A percentile compares a stretch with the other conserved stretches of the same genome.
Conservation (phyloP, 1,284 basidiomycete genomes). For the Ustilago crameri region DNA sequence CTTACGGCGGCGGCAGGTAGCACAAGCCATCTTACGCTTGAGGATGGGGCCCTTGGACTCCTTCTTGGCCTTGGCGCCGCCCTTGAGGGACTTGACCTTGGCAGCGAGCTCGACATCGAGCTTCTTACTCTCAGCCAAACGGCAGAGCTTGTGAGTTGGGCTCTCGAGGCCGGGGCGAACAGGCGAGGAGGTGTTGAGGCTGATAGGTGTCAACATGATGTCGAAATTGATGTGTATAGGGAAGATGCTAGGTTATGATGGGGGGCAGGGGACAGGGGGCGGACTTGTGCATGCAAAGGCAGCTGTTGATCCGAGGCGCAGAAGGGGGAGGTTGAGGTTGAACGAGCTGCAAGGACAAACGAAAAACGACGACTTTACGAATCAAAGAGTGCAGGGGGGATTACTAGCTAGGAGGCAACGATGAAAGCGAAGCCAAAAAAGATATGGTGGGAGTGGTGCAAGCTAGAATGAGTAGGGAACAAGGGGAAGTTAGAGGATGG, state of each 20-base stretch:
- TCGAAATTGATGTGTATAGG: neutral
- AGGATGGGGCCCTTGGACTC: constrained; percentile 53
- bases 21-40: constrained; percentile 54
- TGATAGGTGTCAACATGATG: constrained; percentile 51
- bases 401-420: constrained; percentile 12
- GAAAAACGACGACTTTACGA: constrained; percentile 11
- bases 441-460: constrained; percentile 40
- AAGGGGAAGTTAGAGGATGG: constrained; percentile 22
- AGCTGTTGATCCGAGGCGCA: constrained; percentile 28
- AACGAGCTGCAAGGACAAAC: constrained; percentile 10
- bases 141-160: constrained; percentile 47
- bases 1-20: constrained; percentile 51
- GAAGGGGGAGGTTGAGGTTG: constrained; percentile 1
- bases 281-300: constrained; percentile 10
- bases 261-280: neutral
- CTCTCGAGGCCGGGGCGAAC: constrained; percentile 33
- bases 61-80: constrained; percentile 40
- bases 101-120: constrained; percentile 45
- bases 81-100: constrained; percentile 49
- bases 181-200: constrained; percentile 43
- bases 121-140: constrained; percentile 45
- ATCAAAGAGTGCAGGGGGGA: constrained; percentile 25
- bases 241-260: neutral
- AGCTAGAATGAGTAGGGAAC: constrained; percentile 7
- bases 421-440: constrained; percentile 12